Evolutionary conservation across 208 protist species (phyloP).

Genomic region (Wallacemonas rigidus): DNA sequence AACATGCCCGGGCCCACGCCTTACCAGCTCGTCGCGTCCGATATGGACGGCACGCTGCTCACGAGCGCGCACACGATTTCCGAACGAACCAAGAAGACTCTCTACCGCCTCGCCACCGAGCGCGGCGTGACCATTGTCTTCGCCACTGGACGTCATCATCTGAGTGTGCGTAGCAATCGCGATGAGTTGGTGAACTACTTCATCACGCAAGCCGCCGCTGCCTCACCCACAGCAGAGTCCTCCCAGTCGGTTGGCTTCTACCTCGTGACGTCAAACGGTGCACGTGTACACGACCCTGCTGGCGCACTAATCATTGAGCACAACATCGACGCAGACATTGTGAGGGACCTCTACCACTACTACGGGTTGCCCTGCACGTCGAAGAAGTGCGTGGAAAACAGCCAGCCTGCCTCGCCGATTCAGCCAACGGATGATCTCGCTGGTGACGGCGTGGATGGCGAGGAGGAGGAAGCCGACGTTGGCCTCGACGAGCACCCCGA

Average conservation of each 20-base stretch:
- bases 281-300: slow-evolving; percentile 51
- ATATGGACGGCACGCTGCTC: slow-evolving; percentile 73
- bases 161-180: slow-evolving; percentile 29
- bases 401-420: slow-evolving; percentile 5
- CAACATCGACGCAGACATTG: slow-evolving; percentile 52
- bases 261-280: slow-evolving; percentile 69
- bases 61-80: slow-evolving; percentile 35
- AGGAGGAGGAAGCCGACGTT: slow-evolving; percentile 13
- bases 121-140: slow-evolving; percentile 48
- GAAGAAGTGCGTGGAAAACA: slow-evolving; percentile 19
- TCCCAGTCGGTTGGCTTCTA: slow-evolving; percentile 37
- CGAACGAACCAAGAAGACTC: slow-evolving; percentile 39
- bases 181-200: slow-evolving; percentile 36
- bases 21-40: slow-evolving; percentile 59
- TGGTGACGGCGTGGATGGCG: background rate
- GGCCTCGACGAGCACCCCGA: slow-evolving; percentile 28
- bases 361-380: slow-evolving; percentile 42
- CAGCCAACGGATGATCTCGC: slow-evolving; percentile 6
- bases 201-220: background rate
- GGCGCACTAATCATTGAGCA: slow-evolving; percentile 45
- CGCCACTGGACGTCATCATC: slow-evolving; percentile 52
- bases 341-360: slow-evolving; percentile 41
- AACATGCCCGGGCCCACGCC: slow-evolving; percentile 1
- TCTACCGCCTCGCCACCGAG: slow-evolving; percentile 42
- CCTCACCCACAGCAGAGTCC: background rate